Percentiles rank a stretch among this genome's conserved stretches.
Conservation (phyloP, 805 yeast genomes). For the Metschnikowia amazonensis region DNA sequence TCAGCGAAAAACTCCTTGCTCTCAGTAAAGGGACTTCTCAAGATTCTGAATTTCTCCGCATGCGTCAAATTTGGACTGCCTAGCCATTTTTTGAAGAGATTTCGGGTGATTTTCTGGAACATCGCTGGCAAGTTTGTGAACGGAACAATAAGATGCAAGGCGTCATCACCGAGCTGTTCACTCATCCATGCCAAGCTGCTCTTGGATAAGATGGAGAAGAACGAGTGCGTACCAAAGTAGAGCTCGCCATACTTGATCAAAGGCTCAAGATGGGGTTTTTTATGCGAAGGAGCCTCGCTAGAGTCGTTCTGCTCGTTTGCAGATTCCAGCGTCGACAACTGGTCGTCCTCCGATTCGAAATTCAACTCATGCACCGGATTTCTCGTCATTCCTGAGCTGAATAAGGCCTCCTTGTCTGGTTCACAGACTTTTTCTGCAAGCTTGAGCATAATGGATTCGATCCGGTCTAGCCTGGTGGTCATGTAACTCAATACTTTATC, state of each 20-base stretch:
- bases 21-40: conserved; percentile 24
- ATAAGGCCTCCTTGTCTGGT: background rate
- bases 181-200: conserved; percentile 34
- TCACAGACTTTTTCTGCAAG: conserved; percentile 2
- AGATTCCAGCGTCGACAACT: background rate
- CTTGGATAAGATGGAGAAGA: conserved; percentile 32
- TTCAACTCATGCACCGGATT: background rate
- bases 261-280: background rate
- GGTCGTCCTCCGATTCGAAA: conserved; percentile 2
- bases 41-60: conserved; percentile 17
- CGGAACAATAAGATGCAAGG: conserved; percentile 22
- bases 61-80: conserved; percentile 28
- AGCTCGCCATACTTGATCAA: conserved; percentile 13
- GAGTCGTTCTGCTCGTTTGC: background rate
- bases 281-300: background rate
- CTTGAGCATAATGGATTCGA: conserved; percentile 6
- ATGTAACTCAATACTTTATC: conserved; percentile 1
- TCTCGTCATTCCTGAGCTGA: background rate
- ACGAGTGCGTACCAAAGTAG: conserved; percentile 36
- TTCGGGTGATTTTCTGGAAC: conserved; percentile 18
- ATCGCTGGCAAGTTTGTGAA: conserved; percentile 28
- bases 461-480: conserved; percentile 7
- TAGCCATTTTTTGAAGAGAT: conserved; percentile 25
- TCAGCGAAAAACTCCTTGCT: conserved; percentile 12
- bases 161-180: conserved; percentile 22